Evolutionary conservation across 106 monocot genomes (phyloP).

Genomic region (Gastrodia elata): DNA sequence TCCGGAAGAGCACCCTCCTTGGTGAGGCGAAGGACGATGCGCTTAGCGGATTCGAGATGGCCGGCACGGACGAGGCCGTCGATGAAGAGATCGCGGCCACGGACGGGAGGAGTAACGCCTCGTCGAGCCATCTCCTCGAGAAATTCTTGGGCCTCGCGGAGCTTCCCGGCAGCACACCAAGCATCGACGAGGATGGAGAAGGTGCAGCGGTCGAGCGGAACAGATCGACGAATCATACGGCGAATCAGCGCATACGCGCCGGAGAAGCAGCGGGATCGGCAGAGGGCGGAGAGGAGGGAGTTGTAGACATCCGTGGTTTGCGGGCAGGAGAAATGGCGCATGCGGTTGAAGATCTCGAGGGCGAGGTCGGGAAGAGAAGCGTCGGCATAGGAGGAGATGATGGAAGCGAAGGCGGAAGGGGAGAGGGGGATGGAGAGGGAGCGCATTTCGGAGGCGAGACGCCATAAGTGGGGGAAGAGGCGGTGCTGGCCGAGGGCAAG

Average conservation of each 20-base stretch:
- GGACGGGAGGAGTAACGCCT: slow-evolving; percentile 67
- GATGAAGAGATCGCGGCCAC: slow-evolving; percentile 77
- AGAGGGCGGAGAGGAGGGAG: slow-evolving; percentile 59
- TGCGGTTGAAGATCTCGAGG: slow-evolving; percentile 78
- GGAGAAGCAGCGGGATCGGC: slow-evolving; percentile 38
- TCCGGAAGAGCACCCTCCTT: slow-evolving; percentile 89
- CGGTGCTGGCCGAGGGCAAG: slow-evolving; percentile 41
- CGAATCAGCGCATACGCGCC: slow-evolving; percentile 75
- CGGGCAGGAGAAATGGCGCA: slow-evolving; percentile 40
- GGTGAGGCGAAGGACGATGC: slow-evolving; percentile 60
- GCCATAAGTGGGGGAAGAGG: slow-evolving; percentile 59
- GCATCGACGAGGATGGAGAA: slow-evolving; percentile 67
- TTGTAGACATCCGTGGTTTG: slow-evolving; percentile 67
- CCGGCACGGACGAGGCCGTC: slow-evolving; percentile 83
- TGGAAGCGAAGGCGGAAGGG: slow-evolving; percentile 41
- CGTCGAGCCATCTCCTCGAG: slow-evolving; percentile 73
- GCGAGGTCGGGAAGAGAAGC: slow-evolving; percentile 47
- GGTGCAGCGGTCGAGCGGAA: slow-evolving; percentile 48
- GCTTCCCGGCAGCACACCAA: slow-evolving; percentile 86
- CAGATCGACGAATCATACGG: slow-evolving; percentile 69
- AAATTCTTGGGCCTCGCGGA: slow-evolving; percentile 78
- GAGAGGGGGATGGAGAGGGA: slow-evolving; percentile 55
- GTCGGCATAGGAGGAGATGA: slow-evolving; percentile 55
- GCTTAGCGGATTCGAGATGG: slow-evolving; percentile 71
- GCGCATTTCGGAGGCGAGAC: slow-evolving; percentile 43